Evolutionary conservation across 2,329 filamentous ascomycete species (phyloP).

Genomic region (Thielaviopsis populi): DNA sequence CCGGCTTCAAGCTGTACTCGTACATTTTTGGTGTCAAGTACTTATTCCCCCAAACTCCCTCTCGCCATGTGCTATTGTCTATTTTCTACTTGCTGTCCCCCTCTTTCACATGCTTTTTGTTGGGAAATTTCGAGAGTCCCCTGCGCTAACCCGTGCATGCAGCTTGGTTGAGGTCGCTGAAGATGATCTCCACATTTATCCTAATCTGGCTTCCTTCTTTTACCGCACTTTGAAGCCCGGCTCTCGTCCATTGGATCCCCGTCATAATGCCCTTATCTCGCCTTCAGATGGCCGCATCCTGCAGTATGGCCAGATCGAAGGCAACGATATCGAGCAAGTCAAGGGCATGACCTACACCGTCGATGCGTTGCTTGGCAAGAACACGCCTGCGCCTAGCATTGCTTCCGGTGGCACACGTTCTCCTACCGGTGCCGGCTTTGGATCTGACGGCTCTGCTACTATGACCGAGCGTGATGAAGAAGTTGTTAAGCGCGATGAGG

Average conservation of each 20-base stretch:
- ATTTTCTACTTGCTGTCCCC: neutral
- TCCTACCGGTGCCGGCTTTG: neutral
- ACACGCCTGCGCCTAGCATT: conserved; percentile 41
- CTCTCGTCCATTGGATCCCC: conserved; percentile 66
- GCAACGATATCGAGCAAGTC: conserved; percentile 93
- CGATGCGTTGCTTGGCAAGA: conserved; percentile 72
- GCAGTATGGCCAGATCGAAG: conserved; percentile 81
- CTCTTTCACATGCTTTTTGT: conserved; percentile 12
- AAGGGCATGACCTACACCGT: conserved; percentile 97
- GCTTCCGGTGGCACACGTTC: conserved; percentile 22
- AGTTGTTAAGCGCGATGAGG: conserved; percentile 64
- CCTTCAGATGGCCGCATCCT: conserved; percentile 83
- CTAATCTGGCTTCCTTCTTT: conserved; percentile 92
- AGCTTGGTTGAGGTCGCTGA: conserved; percentile 77
- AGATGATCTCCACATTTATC: conserved; percentile 73
- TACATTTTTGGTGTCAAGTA: conserved; percentile 79
- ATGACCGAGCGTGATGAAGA: conserved; percentile 39
- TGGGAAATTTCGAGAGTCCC: conserved; percentile 12
- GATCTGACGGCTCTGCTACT: conserved; percentile 14
- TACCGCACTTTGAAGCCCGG: conserved; percentile 89
- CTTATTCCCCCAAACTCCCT: neutral
- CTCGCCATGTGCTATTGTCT: neutral
- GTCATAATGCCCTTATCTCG: conserved; percentile 65
- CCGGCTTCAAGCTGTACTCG: conserved; percentile 83
- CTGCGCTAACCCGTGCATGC: conserved; percentile 18